These are phyloP conservation scores for Rhodotorula diobovata DNA, from an alignment of 768 basidiomycete genomes.

Conservation along the genomic window DNA sequence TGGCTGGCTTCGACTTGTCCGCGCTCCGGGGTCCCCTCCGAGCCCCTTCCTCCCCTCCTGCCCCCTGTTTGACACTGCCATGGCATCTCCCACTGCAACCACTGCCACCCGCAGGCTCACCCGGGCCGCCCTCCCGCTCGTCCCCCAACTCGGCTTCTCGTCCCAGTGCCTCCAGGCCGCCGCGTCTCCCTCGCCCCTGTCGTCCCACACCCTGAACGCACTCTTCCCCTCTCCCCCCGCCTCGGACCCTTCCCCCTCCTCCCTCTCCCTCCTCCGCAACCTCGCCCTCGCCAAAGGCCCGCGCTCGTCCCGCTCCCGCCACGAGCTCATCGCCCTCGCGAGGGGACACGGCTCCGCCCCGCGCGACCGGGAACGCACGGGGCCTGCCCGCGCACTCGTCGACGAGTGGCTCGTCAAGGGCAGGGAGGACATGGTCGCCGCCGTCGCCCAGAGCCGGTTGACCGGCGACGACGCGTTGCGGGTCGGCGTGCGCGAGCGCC, in stretches of 20 bases:
- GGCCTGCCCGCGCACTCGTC: slow-evolving; percentile 31
- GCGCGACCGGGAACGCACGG: slow-evolving; percentile 14
- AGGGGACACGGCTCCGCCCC: slow-evolving; percentile 2
- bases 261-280: slow-evolving; percentile 7
- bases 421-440: slow-evolving; percentile 8
- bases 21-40: no score
- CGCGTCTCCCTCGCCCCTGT: background rate
- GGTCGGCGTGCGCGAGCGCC: slow-evolving; percentile 11
- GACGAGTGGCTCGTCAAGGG: slow-evolving; percentile 28
- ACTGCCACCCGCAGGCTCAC: background rate
- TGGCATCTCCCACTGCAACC: no score
- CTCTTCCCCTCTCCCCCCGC: slow-evolving; percentile 32
- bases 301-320: slow-evolving; percentile 5
- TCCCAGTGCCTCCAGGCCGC: slow-evolving; percentile 19
- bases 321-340: slow-evolving; percentile 27
- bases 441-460: background rate
- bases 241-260: background rate
- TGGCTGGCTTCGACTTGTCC: no score
- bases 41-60: no score
- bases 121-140: slow-evolving; percentile 26
- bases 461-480: slow-evolving; percentile 7
- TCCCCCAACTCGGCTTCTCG: slow-evolving; percentile 11
- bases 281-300: slow-evolving; percentile 28
- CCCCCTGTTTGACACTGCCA: background rate
- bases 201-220: slow-evolving; percentile 18